phyloP scores from a whole-genome alignment of 345 rosid species.

The Crucihimalaya himalaica region DNA sequence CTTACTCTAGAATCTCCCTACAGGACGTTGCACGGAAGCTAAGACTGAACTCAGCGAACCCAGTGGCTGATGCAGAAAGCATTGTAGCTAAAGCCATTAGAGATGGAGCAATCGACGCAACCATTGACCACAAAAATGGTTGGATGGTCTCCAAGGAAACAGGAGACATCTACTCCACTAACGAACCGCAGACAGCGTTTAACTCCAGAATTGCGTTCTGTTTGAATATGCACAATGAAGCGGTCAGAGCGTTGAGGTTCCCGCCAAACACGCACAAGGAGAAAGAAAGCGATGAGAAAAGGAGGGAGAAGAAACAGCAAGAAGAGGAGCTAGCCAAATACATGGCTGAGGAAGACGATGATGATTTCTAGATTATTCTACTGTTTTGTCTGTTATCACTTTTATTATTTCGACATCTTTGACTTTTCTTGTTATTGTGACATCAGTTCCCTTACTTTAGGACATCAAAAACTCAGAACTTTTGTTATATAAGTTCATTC shows the following conservation, averaged over 20 bases:
- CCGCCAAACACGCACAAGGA: slow-evolving; percentile 79
- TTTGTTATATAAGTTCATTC: not conserved
- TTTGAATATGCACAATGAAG: slow-evolving; percentile 90
- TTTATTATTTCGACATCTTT: not conserved
- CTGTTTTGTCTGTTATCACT: not conserved
- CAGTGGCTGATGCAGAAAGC: slow-evolving; percentile 83
- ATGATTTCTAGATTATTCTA: slow-evolving; percentile 51
- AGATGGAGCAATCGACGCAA: slow-evolving; percentile 89
- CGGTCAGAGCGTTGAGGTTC: slow-evolving; percentile 68
- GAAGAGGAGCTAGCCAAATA: slow-evolving; percentile 88
- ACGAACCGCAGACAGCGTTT: slow-evolving; percentile 85
- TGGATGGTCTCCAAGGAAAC: slow-evolving; percentile 87
- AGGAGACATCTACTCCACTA: slow-evolving; percentile 84
- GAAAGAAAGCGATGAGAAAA: slow-evolving; percentile 82
- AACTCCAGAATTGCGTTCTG: slow-evolving; percentile 88
- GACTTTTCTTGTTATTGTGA: not conserved
- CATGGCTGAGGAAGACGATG: slow-evolving; percentile 93
- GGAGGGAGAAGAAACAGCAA: slow-evolving; percentile 83
- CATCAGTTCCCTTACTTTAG: not conserved
- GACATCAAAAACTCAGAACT: not conserved
- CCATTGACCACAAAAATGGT: slow-evolving; percentile 66
- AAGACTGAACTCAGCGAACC: slow-evolving; percentile 58
- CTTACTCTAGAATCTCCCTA: slow-evolving; percentile 72
- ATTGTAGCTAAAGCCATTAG: slow-evolving; percentile 81
- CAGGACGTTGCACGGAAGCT: slow-evolving; percentile 68